Conservation (phyloP, 768 basidiomycete genomes). For the Boletus rufocinnamomeus region DNA sequence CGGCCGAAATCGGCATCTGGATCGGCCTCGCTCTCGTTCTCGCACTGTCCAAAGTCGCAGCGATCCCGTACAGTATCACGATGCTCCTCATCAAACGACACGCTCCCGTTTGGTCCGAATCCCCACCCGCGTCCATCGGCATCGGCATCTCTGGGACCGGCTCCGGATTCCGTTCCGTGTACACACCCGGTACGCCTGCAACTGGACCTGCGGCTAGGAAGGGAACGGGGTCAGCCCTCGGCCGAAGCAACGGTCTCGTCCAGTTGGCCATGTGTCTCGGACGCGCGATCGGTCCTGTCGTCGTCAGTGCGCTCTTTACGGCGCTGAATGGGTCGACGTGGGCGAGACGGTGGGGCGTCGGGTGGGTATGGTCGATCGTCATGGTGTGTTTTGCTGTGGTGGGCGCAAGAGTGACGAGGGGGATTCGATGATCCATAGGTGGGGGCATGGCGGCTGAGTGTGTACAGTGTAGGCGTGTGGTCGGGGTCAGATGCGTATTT, state of each 20-base stretch:
- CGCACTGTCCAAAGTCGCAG: conserved; percentile 31
- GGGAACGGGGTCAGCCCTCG: conserved; percentile 42
- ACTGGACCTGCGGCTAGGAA: background rate
- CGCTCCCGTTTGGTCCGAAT: conserved; percentile 36
- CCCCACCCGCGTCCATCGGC: background rate
- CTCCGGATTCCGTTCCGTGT: background rate
- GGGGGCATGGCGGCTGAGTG: no score
- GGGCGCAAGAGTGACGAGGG: conserved; percentile 14
- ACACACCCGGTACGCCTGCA: no score
- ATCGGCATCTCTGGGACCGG: no score
- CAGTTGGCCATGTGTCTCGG: conserved; percentile 57
- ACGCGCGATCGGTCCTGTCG: conserved; percentile 52
- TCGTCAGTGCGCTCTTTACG: conserved; percentile 25
- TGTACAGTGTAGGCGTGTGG: no score
- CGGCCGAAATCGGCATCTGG: conserved; percentile 43
- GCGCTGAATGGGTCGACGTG: conserved; percentile 10
- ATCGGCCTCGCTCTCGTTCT: conserved; percentile 46
- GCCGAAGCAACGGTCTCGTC: conserved; percentile 62
- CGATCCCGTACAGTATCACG: conserved; percentile 44
- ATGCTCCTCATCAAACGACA: conserved; percentile 59
- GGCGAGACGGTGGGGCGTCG: conserved; percentile 5
- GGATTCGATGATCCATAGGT: background rate
- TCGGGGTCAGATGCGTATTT: no score
- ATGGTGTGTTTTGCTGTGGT: conserved; percentile 9
- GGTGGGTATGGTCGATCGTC: conserved; percentile 12